Evolutionary conservation across 768 basidiomycete genomes (phyloP).

Genomic region (Tulasnella sp.): DNA sequence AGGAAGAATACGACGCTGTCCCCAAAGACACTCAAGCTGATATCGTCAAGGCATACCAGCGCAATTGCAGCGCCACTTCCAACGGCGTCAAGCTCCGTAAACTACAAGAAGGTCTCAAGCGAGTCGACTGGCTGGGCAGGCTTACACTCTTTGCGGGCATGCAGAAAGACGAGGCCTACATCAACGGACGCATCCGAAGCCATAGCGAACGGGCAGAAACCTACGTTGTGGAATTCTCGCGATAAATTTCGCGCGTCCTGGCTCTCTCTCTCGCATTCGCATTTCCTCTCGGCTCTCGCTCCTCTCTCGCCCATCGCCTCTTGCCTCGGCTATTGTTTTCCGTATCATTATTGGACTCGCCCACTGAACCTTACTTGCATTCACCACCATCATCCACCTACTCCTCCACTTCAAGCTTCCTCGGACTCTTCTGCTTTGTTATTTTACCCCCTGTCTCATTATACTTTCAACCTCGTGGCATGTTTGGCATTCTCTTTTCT

Average conservation of each 20-base stretch:
- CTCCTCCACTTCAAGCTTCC: neutral
- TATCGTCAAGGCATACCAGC: conserved; percentile 9
- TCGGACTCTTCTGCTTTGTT: neutral
- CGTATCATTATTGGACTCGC: conserved; percentile 7
- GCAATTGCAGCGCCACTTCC: conserved; percentile 10
- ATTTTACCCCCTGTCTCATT: neutral
- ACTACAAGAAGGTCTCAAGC: conserved; percentile 12
- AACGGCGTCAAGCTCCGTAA: neutral
- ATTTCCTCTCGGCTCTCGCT: conserved; percentile 4
- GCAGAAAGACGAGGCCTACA: conserved; percentile 9
- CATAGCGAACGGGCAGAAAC: neutral
- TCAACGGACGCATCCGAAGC: neutral
- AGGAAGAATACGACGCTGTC: conserved; percentile 6
- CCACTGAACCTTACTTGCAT: neutral
- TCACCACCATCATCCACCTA: neutral
- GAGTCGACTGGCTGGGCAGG: conserved; percentile 13
- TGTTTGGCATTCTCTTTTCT: neutral
- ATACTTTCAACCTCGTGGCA: neutral
- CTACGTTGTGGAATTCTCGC: conserved; percentile 13
- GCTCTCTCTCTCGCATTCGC: neutral
- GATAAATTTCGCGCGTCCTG: conserved; percentile 5
- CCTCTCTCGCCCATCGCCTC: conserved; percentile 1
- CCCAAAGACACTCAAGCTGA: neutral
- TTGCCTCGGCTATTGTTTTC: conserved; percentile 1
- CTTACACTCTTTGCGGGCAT: conserved; percentile 17